Evolutionary conservation across 2,329 filamentous ascomycete genomes (phyloP).

Genomic region (Fusarium mangiferae): DNA sequence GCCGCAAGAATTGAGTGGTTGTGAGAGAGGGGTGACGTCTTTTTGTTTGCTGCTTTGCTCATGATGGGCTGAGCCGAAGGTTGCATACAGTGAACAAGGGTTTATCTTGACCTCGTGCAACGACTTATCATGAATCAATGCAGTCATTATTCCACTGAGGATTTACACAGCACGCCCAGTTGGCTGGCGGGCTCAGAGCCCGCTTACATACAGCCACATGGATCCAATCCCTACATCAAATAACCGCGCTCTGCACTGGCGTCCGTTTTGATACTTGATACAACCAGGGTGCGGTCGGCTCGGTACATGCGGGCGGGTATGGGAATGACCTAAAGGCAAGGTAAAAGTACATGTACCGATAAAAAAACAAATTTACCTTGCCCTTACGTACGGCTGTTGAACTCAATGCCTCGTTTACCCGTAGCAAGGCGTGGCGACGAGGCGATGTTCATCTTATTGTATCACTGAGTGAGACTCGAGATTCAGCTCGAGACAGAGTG

Average conservation of each 20-base stretch:
- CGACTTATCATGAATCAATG: not conserved
- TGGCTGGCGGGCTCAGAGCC: not conserved
- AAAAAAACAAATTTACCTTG: not conserved
- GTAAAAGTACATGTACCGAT: not conserved
- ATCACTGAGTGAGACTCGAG: not conserved
- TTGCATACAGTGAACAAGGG: conserved; percentile 18
- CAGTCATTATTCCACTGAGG: not conserved
- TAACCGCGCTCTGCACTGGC: conserved; percentile 17
- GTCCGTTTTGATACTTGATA: conserved; percentile 11
- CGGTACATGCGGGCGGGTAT: conserved; percentile 20
- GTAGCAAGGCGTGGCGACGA: not conserved
- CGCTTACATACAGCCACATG: not conserved
- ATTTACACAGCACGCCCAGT: not conserved
- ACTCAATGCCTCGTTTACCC: conserved; percentile 36
- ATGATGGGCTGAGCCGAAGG: conserved; percentile 24
- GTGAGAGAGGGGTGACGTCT: conserved; percentile 28
- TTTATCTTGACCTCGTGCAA: conserved; percentile 11
- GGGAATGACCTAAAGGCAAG: not conserved
- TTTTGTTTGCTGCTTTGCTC: conserved; percentile 17
- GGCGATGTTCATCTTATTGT: not conserved
- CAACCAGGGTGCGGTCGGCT: conserved; percentile 14
- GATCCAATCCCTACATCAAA: not conserved
- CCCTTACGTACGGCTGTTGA: not conserved
- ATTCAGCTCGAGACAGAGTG: conserved; percentile 3
- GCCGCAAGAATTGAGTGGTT: conserved; percentile 11